phyloP scores from a whole-genome alignment of 768 basidiomycete genomes.

The Suillus occidentalis region DNA sequence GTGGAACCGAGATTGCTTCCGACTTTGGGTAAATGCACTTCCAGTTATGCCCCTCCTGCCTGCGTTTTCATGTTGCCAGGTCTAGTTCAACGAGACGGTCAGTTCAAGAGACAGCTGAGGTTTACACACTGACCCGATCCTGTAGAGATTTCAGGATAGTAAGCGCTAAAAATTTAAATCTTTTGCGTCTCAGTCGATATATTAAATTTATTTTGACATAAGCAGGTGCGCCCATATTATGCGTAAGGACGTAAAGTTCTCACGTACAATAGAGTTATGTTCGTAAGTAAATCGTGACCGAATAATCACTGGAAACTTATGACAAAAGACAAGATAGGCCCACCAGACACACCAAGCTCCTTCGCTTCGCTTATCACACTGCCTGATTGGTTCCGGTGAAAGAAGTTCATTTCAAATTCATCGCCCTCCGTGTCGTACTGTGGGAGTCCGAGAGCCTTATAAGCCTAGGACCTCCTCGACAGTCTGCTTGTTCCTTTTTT shows the following conservation, averaged over 20 bases:
- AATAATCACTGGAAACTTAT: neutral
- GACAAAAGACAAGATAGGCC: neutral
- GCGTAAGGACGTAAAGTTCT: neutral
- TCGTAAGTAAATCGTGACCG: neutral
- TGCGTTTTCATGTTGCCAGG: too few relatives aligned
- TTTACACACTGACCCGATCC: too few relatives aligned
- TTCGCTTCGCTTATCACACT: slow-evolving; percentile 2
- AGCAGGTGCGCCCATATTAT: neutral
- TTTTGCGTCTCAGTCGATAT: too few relatives aligned
- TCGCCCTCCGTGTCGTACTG: neutral
- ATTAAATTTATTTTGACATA: neutral
- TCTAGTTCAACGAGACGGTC: too few relatives aligned
- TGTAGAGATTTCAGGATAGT: too few relatives aligned
- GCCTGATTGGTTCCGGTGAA: neutral
- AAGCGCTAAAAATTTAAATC: too few relatives aligned
- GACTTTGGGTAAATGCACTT: neutral
- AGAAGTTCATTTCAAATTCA: neutral
- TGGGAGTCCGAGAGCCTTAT: slow-evolving; percentile 4
- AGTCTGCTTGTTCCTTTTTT: neutral
- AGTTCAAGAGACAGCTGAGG: too few relatives aligned
- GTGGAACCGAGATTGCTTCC: neutral
- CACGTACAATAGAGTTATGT: neutral
- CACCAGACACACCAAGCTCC: neutral
- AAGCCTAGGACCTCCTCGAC: neutral
- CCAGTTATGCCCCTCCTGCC: too few relatives aligned